Evolutionary conservation across 176 grass and related monocot genomes (phyloP), one percentile per base, ranked within the genome.

Genomic region (Zea luxurians): DNA sequence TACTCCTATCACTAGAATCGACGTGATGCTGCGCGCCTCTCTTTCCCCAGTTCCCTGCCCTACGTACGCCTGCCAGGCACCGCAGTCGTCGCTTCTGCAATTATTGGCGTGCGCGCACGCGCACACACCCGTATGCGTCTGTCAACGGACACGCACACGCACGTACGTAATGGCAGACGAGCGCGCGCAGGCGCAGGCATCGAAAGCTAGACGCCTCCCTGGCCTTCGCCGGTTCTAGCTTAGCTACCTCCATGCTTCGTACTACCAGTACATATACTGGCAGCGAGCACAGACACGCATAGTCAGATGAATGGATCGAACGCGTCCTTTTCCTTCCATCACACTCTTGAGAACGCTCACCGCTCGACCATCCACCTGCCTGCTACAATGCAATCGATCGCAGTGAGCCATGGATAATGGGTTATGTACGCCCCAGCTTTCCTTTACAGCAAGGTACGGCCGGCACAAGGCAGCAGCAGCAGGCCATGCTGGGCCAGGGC

Each of bases 211-310:
- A 6, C 54, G 17, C 54, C 54, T 55, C 5, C 52, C 15, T 54
- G 27, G 27, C 27, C 27, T 27, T 57, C 17, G 7, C 15, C 17
- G 16, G 16, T n/a, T 55, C 52, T 54, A 1, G 15, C 52, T 16
- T 54, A 1, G 15, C 52, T 16, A 10, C 27, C 27, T 40, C 38
- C 50, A 55, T 17, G 55, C n/a, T 59, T 58, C 54, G 54, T 58
- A 20, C 54, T 20, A 5, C 58, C 7, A 9, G 58, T 61, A 61
- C 57, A 55, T 59, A 55, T 59, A 8, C 17, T 27, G 20, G 21
- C 59, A 34, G 40, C 40, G 8, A 68, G 65, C 65, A 42, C 41
- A 66, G 38, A 44, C 40, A 46, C 66, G 66, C 66, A 68, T 68
- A 41, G 16, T 44, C 64, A 44, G 64, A 6, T 44, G 38, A 17